phyloP scores from a whole-genome alignment of 441 rosid species.

The Arabidopsis hybrid region DNA sequence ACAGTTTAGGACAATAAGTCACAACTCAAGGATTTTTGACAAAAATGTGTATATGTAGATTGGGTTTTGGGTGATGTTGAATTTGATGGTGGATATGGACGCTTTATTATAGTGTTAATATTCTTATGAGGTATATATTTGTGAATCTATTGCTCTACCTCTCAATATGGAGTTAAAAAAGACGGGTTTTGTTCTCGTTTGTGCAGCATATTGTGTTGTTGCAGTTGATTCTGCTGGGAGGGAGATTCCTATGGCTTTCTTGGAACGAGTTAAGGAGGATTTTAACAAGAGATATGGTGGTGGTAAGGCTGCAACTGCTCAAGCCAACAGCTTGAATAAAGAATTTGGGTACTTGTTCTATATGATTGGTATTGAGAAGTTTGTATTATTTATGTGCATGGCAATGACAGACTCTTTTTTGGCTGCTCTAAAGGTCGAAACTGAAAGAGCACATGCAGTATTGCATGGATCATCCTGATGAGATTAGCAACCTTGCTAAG shows the following conservation, averaged over 20 bases:
- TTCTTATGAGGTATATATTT: not conserved
- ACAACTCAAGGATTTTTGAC: not conserved
- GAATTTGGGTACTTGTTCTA: slow-evolving; percentile 72
- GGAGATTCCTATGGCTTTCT: slow-evolving; percentile 89
- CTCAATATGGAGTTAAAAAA: not conserved
- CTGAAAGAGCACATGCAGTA: slow-evolving; percentile 71
- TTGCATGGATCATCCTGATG: slow-evolving; percentile 66
- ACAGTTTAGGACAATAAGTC: too few species aligned
- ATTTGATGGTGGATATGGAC: not conserved
- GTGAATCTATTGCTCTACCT: not conserved
- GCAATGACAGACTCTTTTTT: slow-evolving; percentile 11
- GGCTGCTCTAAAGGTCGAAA: slow-evolving; percentile 50
- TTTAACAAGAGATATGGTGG: slow-evolving; percentile 83
- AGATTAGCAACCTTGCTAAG: slow-evolving; percentile 71
- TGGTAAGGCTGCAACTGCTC: slow-evolving; percentile 85
- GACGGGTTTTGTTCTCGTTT: slow-evolving; percentile 7
- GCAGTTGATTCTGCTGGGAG: slow-evolving; percentile 93
- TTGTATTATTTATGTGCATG: not conserved
- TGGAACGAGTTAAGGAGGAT: slow-evolving; percentile 89
- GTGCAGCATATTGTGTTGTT: slow-evolving; percentile 92
- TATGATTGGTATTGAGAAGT: not conserved
- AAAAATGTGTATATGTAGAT: not conserved
- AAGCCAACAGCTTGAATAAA: slow-evolving; percentile 75
- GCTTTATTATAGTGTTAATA: not conserved
- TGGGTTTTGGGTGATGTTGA: not conserved